Evolutionary conservation across 768 basidiomycete species (phyloP).

Genomic region (Tylopilus balloui): DNA sequence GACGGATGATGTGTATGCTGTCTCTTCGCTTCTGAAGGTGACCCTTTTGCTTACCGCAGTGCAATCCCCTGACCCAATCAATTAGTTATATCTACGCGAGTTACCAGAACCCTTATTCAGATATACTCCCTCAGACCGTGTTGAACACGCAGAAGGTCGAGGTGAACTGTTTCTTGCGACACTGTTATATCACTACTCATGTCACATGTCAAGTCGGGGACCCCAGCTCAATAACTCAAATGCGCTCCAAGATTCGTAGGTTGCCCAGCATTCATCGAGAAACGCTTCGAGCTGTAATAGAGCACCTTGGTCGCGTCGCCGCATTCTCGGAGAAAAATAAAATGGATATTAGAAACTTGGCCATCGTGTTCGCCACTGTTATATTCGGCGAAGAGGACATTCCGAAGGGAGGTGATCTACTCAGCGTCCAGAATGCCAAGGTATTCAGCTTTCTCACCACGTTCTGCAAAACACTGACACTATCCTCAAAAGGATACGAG

Average conservation of each 20-base stretch:
- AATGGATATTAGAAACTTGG: slow-evolving; percentile 91
- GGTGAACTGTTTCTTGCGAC: slow-evolving; percentile 39
- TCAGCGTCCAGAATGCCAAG: slow-evolving; percentile 73
- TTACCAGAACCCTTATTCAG: slow-evolving; percentile 88
- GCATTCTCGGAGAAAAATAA: slow-evolving; percentile 72
- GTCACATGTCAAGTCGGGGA: slow-evolving; percentile 54
- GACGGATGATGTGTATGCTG: slow-evolving; percentile 76
- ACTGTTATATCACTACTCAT: neutral
- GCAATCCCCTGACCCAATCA: neutral
- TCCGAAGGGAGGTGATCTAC: slow-evolving; percentile 69
- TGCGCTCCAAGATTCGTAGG: slow-evolving; percentile 83
- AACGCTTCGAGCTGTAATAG: slow-evolving; percentile 73
- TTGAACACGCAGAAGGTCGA: slow-evolving; percentile 73
- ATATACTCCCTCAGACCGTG: slow-evolving; percentile 73
- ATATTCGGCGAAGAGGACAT: slow-evolving; percentile 92
- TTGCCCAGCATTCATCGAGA: slow-evolving; percentile 82
- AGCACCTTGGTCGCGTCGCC: slow-evolving; percentile 76
- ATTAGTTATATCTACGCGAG: slow-evolving; percentile 74
- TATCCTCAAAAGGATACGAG: slow-evolving; percentile 49
- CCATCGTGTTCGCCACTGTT: slow-evolving; percentile 84
- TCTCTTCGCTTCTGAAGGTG: slow-evolving; percentile 84
- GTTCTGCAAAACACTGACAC: slow-evolving; percentile 32
- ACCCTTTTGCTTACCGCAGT: neutral
- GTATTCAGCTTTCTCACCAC: slow-evolving; percentile 35
- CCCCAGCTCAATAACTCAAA: slow-evolving; percentile 57